These are phyloP conservation scores for Fusarium praegraminearum DNA, from an alignment of 2,329 filamentous ascomycete species.

Conservation along the genomic window DNA sequence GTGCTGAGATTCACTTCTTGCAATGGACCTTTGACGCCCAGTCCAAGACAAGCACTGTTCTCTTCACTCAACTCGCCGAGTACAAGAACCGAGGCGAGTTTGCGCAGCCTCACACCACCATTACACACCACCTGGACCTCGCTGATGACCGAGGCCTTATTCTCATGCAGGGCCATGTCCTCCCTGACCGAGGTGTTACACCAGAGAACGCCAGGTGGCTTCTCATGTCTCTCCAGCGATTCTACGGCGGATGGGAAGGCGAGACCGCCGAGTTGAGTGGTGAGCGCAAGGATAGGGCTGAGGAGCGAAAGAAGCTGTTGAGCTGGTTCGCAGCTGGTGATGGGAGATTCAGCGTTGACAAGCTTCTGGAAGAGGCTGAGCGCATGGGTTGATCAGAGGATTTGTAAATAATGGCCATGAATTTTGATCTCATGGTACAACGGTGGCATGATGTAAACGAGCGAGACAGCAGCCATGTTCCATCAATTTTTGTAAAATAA, in stretches of 20 bases:
- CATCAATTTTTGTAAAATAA: slow-evolving; percentile 31
- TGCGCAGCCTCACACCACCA: slow-evolving; percentile 89
- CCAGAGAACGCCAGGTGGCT: slow-evolving; percentile 89
- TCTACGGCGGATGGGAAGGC: slow-evolving; percentile 78
- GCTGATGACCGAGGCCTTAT: slow-evolving; percentile 80
- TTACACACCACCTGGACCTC: slow-evolving; percentile 91
- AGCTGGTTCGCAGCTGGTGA: slow-evolving; percentile 87
- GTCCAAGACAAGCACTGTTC: slow-evolving; percentile 75
- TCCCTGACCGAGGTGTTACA: slow-evolving; percentile 79
- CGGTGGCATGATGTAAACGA: neutral
- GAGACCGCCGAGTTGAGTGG: slow-evolving; percentile 52
- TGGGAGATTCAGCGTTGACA: slow-evolving; percentile 82
- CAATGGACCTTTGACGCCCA: slow-evolving; percentile 90
- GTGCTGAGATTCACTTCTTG: slow-evolving; percentile 94
- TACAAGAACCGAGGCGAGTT: slow-evolving; percentile 93
- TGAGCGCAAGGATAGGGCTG: slow-evolving; percentile 66
- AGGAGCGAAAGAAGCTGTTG: slow-evolving; percentile 76
- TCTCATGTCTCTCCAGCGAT: slow-evolving; percentile 92
- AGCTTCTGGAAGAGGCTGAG: slow-evolving; percentile 89
- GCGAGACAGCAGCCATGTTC: neutral
- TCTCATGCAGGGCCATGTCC: slow-evolving; percentile 84
- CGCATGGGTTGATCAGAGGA: slow-evolving; percentile 66
- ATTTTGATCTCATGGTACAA: neutral
- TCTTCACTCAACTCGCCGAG: slow-evolving; percentile 94
- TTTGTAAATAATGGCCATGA: neutral